Base-by-base conservation (phyloP, 495 filamentous ascomycete species). In the Zalerion maritima region DNA sequence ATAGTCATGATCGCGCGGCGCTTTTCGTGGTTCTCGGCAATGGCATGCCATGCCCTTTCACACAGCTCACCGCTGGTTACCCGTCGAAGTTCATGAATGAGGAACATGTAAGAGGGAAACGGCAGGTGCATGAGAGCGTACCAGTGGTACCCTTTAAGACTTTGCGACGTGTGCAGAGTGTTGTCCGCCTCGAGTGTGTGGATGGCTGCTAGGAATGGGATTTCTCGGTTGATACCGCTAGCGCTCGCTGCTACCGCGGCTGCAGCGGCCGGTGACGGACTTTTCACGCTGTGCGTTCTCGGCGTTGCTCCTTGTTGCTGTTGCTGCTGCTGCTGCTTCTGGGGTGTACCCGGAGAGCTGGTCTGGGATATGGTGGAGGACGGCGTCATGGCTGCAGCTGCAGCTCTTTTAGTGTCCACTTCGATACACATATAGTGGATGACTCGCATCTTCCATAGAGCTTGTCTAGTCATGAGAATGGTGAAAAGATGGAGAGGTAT, bases 401-500 rank as follows among this genome's bases (percentile, higher is more conserved):
- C n/a, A n/a, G n/a, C n/a, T n/a, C n/a, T n/a, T n/a, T n/a, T n/a
- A n/a, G n/a, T n/a, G n/a, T n/a, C n/a, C n/a, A n/a, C 26, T 6
- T 30, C 22, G 12, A 31, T 29, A 28, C 40, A 36, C 29, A 46
- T 36, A n/a, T 39, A 38, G 12, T 38, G 34, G 7, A 46, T 26
- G 14, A 43, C 34, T 1, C 16, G 34, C 7, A 42, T 32, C 35
- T 68, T 70, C 51, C 54, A 63, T 6, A 70, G 49, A 7, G 53
- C 54, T 18, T 50, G 51, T 24, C 59, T 52, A 3, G 64, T 61
- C 52, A 62, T 62, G 14, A 64, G 39, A 12, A 65, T 22, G 0
- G 63, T 61, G 37, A 72, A 60, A 24, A 54, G 54, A 30, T 73
- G 64, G 21, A 80, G 50, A 4, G 75, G 75, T 12, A 74, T 59